Percentiles rank a stretch among this genome's conserved stretches.
Evolutionary conservation across 2,329 filamentous ascomycete genomes (phyloP).

Genomic region (Xenosphaeropsis pyriputrescens): DNA sequence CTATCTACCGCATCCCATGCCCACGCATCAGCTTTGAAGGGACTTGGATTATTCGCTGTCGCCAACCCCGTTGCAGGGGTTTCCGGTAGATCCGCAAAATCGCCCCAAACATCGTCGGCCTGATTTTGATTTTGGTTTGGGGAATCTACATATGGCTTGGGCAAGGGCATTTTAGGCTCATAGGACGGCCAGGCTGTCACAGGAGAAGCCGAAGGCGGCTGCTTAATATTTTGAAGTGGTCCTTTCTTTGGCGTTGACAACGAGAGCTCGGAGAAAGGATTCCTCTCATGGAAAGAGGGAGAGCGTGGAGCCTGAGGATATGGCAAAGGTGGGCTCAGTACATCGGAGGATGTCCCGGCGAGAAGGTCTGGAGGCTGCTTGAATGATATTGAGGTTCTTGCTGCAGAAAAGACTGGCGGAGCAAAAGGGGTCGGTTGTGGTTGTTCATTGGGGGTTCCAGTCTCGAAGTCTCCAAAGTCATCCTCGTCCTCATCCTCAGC

Average conservation of each 20-base stretch:
- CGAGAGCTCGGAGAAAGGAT: constrained; percentile 33
- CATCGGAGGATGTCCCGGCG: constrained; percentile 16
- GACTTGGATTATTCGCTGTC: not conserved
- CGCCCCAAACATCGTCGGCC: constrained; percentile 35
- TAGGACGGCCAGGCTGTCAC: constrained; percentile 16
- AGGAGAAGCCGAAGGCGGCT: constrained; percentile 17
- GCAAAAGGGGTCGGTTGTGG: constrained; percentile 10
- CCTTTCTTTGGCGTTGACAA: constrained; percentile 26
- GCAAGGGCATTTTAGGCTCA: constrained; percentile 6
- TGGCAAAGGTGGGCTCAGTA: constrained; percentile 13
- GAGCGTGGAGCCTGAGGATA: constrained; percentile 34
- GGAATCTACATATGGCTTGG: constrained; percentile 12
- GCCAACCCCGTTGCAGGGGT: constrained; percentile 3
- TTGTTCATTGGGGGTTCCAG: constrained; percentile 22
- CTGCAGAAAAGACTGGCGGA: constrained; percentile 4
- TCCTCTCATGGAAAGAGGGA: constrained; percentile 36
- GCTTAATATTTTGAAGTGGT: constrained; percentile 17
- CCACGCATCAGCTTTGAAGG: constrained; percentile 15
- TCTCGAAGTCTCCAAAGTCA: constrained; percentile 50
- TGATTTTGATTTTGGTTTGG: constrained; percentile 14
- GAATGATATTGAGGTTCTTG: constrained; percentile 8
- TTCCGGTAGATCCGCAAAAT: constrained; percentile 28
- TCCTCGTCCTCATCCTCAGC: constrained; percentile 37
- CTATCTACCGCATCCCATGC: constrained; percentile 16
- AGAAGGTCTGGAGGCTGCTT: constrained; percentile 18